Conservation (phyloP, 225 moss, liverwort and hornwort species). For the Sphagnum contortum region DNA sequence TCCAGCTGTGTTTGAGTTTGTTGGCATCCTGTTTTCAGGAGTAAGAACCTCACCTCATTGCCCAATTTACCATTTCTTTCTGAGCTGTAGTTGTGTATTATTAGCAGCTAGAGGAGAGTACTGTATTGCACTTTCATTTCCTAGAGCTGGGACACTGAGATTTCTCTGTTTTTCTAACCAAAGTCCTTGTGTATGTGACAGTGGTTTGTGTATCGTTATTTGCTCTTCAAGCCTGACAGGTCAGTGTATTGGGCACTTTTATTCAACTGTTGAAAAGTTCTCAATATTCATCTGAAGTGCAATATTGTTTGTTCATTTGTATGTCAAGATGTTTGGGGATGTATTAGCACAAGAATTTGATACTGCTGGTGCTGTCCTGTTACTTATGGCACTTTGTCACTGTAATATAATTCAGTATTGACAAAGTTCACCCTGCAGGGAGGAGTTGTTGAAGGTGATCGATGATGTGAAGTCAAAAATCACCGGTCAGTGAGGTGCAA, state of each 20-base stretch:
- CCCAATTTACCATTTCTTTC: too few relatives aligned
- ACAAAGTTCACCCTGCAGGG: slow-evolving; percentile 11
- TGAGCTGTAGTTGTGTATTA: background rate
- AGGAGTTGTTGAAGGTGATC: slow-evolving; percentile 37
- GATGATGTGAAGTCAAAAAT: slow-evolving; percentile 47
- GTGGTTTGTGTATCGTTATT: slow-evolving; percentile 90
- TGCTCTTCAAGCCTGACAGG: slow-evolving; percentile 99
- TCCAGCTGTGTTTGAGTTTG: slow-evolving; percentile 61
- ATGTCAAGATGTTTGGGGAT: too few relatives aligned
- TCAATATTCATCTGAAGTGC: too few relatives aligned
- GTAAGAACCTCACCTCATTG: slow-evolving; percentile 19
- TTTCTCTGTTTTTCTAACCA: too few relatives aligned
- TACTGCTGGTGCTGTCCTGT: too few relatives aligned
- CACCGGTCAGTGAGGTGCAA: slow-evolving; percentile 42
- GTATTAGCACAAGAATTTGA: too few relatives aligned
- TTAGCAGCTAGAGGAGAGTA: too few relatives aligned
- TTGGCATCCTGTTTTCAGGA: slow-evolving; percentile 79
- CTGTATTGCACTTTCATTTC: background rate
- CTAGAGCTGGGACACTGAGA: too few relatives aligned
- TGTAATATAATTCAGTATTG: too few relatives aligned
- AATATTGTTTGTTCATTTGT: too few relatives aligned
- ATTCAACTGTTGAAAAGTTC: too few relatives aligned
- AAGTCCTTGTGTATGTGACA: slow-evolving; percentile 12
- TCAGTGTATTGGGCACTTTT: slow-evolving; percentile 9
- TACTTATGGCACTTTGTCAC: too few relatives aligned